Base-by-base conservation (phyloP, 306 rosid species). In the Fagus sylvatica region DNA sequence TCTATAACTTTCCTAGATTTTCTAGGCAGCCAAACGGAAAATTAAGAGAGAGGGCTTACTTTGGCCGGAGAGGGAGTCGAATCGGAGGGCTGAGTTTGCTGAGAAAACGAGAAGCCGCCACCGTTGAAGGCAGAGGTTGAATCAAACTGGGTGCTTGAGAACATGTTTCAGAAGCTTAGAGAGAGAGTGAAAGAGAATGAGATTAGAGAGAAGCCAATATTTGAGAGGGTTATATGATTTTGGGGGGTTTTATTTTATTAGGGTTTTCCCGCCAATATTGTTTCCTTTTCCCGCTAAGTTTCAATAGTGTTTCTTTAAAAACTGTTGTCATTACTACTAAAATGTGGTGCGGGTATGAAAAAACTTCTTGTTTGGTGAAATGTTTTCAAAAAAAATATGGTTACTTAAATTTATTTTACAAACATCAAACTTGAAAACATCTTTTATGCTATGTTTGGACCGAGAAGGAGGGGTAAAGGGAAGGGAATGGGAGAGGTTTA, bases 121-220 rank as follows among this genome's bases (percentile, higher is more conserved):
- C 92, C 93, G 54, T 87, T 74, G 83, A 89, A 91, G 74, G 88
- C 82, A 55, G 88, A 9, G 56, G 72, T 6, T 53, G 84, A 3
- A 4, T 96, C 98, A 42, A 90, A 89, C 88, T 93, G 99, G 80
- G 87, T 84, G 74, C 86, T 30, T 42, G 97, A 91, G 78, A 85
- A 91, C 99, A 93, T 96, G 55, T 70, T 11, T 28, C 74, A 73
- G 11, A 90, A 86, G 78, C 83, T 83, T 60, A 69, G 82, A 81
- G 37, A 65, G 72, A 77, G 72, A 83, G 71, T 37, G 51, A 65
- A 22, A 56, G 41, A 40, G 70, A 2, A 17, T 15, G 12, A 11
- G n/a, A 64, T 8, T 4, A 4, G 19, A 19, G 16, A 13, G 49
- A 51, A 42, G 3, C 32, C 15, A 7, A 72, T 19, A 36, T 55